phyloP scores from a whole-genome alignment of 345 rosid genomes.

The Crucihimalaya himalaica region DNA sequence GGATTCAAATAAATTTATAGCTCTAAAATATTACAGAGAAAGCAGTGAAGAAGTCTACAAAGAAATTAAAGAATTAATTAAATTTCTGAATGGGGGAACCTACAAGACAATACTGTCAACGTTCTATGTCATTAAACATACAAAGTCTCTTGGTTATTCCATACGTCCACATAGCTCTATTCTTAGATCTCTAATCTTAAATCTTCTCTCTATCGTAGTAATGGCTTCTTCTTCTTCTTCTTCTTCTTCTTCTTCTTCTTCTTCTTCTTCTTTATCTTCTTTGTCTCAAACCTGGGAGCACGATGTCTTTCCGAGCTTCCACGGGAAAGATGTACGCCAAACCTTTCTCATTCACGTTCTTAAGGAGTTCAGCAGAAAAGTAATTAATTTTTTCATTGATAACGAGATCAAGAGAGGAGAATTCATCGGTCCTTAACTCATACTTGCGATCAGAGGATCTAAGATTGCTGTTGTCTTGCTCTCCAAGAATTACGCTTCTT shows the following conservation, averaged over 20 bases:
- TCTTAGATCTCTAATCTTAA: background rate
- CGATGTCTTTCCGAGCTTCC: background rate
- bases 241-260: background rate
- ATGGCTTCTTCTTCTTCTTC: background rate
- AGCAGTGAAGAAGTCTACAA: no score
- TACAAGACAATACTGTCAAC: no score
- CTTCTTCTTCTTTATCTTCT: background rate
- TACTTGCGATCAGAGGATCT: background rate
- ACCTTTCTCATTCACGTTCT: background rate
- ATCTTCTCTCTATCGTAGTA: conserved; percentile 1
- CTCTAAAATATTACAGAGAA: no score
- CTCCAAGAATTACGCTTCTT: conserved; percentile 5
- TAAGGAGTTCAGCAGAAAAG: background rate
- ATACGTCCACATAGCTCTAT: background rate
- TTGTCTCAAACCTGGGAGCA: background rate
- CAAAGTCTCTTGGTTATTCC: background rate
- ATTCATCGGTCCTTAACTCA: background rate
- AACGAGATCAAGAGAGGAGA: background rate
- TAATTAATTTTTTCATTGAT: background rate
- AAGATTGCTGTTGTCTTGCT: background rate
- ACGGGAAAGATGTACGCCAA: background rate
- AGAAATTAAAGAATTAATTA: no score
- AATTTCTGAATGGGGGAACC: no score
- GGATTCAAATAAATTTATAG: no score
- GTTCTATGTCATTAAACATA: no score